phyloP scores from a whole-genome alignment of 805 yeast genomes.

The Myxozyma melibiosi region DNA sequence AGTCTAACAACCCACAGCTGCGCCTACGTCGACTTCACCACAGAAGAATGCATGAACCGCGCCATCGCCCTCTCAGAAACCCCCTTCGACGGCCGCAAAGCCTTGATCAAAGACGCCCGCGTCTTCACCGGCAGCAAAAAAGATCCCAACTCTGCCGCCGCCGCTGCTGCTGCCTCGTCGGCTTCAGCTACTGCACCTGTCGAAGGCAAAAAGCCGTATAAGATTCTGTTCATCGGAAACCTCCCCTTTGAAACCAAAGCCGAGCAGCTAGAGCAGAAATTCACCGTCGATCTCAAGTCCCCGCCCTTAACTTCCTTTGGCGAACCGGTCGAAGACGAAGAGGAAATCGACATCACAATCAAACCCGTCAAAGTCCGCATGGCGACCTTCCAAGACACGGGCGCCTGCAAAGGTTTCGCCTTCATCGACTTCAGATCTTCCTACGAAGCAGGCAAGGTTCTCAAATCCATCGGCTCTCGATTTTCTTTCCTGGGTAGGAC shows the following conservation, averaged over 20 bases:
- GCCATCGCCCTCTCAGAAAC: constrained; percentile 72
- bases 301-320: constrained; percentile 34
- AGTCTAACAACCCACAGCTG: constrained; percentile 62
- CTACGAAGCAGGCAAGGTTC: constrained; percentile 79
- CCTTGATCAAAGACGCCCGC: constrained; percentile 77
- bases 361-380: constrained; percentile 78
- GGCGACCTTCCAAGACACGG: constrained; percentile 97
- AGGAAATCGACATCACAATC: constrained; percentile 81
- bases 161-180: constrained; percentile 34
- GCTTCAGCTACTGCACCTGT: constrained; percentile 48
- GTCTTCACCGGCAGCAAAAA: constrained; percentile 61
- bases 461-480: constrained; percentile 70
- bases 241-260: constrained; percentile 88
- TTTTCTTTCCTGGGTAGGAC: constrained; percentile 64
- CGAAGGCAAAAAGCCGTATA: constrained; percentile 71
- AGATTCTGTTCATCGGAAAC: constrained; percentile 90
- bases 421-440: constrained; percentile 83
- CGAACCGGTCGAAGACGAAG: constrained; percentile 50
- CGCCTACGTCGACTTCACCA: constrained; percentile 82
- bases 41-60: constrained; percentile 58
- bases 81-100: constrained; percentile 77
- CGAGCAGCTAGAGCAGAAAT: constrained; percentile 74
- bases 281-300: constrained; percentile 90
- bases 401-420: constrained; percentile 96
- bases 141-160: constrained; percentile 61